phyloP scores from a whole-genome alignment of 768 basidiomycete genomes.

The Amanita pallidorosea region DNA sequence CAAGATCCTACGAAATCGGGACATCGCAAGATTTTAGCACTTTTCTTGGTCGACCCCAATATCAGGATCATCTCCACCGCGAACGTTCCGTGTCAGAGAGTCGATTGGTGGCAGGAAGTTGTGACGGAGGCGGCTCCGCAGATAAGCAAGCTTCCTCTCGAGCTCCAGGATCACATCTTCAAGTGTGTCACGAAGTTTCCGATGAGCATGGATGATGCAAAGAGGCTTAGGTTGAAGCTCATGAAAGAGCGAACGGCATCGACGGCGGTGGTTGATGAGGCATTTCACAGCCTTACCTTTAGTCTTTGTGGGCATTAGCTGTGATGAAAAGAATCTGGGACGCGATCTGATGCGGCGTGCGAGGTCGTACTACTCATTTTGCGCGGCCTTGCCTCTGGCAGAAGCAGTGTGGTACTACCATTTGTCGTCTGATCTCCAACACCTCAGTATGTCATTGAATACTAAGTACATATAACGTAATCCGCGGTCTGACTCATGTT shows the following conservation, averaged over 20 bases:
- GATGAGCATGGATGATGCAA: slow-evolving; percentile 11
- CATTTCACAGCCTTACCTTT: too few species aligned
- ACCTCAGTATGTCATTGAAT: too few species aligned
- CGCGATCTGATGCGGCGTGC: too few species aligned
- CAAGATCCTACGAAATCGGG: slow-evolving; percentile 3
- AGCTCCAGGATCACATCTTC: neutral
- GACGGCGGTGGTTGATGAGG: too few species aligned
- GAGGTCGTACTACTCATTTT: too few species aligned
- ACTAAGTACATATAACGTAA: too few species aligned
- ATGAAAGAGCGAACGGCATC: neutral
- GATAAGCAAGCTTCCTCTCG: neutral
- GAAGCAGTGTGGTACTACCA: too few species aligned
- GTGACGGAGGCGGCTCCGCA: neutral
- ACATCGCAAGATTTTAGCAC: slow-evolving; percentile 4
- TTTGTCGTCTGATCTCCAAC: too few species aligned
- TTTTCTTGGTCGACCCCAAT: slow-evolving; percentile 28
- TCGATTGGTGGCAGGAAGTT: slow-evolving; percentile 13
- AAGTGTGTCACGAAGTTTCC: neutral
- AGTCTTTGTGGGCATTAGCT: too few species aligned
- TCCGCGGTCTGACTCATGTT: too few species aligned
- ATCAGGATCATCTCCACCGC: slow-evolving; percentile 18
- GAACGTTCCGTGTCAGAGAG: slow-evolving; percentile 21
- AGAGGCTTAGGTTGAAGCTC: slow-evolving; percentile 6
- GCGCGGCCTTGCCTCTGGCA: too few species aligned
- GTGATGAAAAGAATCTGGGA: too few species aligned